These are phyloP conservation scores for Protea cynaroides DNA, from an alignment of 164 flowering plant species.

Conservation along the genomic window DNA sequence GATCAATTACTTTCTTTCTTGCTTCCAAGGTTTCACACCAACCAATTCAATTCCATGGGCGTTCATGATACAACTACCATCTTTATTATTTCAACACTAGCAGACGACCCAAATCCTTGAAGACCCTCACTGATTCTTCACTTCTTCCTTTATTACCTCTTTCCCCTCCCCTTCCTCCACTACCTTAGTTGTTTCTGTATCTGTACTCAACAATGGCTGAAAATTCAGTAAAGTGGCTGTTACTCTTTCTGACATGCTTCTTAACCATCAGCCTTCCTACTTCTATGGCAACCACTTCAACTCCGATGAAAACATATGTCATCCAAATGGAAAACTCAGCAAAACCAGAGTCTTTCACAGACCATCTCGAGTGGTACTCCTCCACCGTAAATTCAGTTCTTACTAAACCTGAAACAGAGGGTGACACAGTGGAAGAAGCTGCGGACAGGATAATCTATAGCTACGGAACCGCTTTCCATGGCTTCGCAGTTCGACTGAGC, in stretches of 20 bases:
- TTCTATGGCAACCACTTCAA: conserved; percentile 1
- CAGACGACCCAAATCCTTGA: neutral
- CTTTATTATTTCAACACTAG: neutral
- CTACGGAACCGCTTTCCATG: conserved; percentile 71
- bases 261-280: conserved; percentile 4
- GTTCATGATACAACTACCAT: neutral
- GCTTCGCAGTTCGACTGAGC: conserved; percentile 62
- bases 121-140: neutral
- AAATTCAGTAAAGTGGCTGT: conserved; percentile 9
- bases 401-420: neutral
- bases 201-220: conserved; percentile 4
- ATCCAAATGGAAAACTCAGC: conserved; percentile 63
- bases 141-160: neutral
- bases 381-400: conserved; percentile 36
- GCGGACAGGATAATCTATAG: conserved; percentile 50
- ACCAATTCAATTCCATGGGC: too few species aligned
- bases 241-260: conserved; percentile 1
- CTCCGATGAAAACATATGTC: conserved; percentile 48
- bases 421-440: conserved; percentile 10
- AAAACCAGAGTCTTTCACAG: conserved; percentile 42
- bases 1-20: too few species aligned
- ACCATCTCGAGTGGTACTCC: conserved; percentile 67
- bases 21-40: too few species aligned
- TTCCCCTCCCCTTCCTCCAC: conserved; percentile 9
- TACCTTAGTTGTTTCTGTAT: too few species aligned